phyloP scores from a whole-genome alignment of 2,329 filamentous ascomycete genomes.

The Hymenoscyphus linearis region DNA sequence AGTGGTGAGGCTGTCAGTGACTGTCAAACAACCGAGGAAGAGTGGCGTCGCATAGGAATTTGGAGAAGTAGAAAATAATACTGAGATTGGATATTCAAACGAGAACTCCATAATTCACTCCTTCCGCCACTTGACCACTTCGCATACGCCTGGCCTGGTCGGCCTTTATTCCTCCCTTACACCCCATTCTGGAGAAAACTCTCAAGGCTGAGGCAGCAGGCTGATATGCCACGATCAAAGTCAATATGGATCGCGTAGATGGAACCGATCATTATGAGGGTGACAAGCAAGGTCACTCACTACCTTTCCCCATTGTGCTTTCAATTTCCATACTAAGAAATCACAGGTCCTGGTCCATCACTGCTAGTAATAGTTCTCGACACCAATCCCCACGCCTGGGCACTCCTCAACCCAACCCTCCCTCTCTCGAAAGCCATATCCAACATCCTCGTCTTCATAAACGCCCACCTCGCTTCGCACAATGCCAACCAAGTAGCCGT shows the following conservation, averaged over 20 bases:
- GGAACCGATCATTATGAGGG: constrained; percentile 50
- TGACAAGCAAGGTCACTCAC: constrained; percentile 40
- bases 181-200: not conserved
- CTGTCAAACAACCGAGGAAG: not conserved
- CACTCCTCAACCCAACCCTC: constrained; percentile 66
- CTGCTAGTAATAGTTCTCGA: constrained; percentile 89
- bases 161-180: not conserved
- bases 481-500: constrained; percentile 90
- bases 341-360: constrained; percentile 59
- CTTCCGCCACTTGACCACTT: not conserved
- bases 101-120: not conserved
- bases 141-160: not conserved
- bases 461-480: constrained; percentile 90
- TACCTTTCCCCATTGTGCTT: not conserved
- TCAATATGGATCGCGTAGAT: constrained; percentile 61
- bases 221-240: constrained; percentile 19
- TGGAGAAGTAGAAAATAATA: not conserved
- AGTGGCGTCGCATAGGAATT: not conserved
- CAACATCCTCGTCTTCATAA: constrained; percentile 91
- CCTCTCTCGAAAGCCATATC: constrained; percentile 80
- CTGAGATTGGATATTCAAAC: not conserved
- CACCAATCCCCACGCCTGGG: constrained; percentile 94
- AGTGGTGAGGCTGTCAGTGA: not conserved
- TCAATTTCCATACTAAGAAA: constrained; percentile 14
- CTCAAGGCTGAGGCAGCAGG: not conserved